Evolutionary conservation across 176 grass and related monocot species (phyloP).

Genomic region (Echinochloa phyllopogon): DNA sequence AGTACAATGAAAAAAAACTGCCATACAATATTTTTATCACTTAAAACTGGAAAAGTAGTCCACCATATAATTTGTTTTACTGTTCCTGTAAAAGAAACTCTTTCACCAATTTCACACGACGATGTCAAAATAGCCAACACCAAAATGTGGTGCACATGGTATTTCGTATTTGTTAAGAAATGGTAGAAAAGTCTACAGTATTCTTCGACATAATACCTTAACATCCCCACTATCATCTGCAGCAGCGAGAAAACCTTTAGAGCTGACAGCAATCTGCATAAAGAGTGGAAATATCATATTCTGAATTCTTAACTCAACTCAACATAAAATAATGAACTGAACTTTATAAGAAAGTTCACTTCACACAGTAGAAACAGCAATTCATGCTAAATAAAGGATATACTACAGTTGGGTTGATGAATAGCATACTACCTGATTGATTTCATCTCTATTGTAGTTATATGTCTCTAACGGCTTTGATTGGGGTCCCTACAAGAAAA

Average conservation of each 20-base stretch:
- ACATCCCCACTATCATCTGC: slow-evolving; percentile 96
- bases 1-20: neutral
- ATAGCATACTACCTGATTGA: slow-evolving; percentile 80
- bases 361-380: neutral
- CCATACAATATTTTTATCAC: neutral
- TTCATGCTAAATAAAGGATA: neutral
- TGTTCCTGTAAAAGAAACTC: neutral
- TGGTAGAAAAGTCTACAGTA: neutral
- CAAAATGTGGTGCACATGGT: slow-evolving; percentile 15
- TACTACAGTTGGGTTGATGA: slow-evolving; percentile 10
- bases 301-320: slow-evolving; percentile 1
- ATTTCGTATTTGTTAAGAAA: slow-evolving; percentile 19
- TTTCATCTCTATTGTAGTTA: slow-evolving; percentile 96
- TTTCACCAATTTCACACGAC: neutral
- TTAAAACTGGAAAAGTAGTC: slow-evolving; percentile 1
- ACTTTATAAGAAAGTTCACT: slow-evolving; percentile 19
- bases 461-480: slow-evolving; percentile 82
- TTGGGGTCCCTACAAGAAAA: slow-evolving; percentile 68
- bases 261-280: slow-evolving; percentile 76
- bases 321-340: neutral
- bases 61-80: neutral
- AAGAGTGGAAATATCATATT: slow-evolving; percentile 28
- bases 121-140: neutral
- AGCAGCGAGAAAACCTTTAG: slow-evolving; percentile 86
- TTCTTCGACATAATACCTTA: slow-evolving; percentile 64